Base-by-base conservation (phyloP, 148 eudicot species). In the Vaccinium corymbosum region DNA sequence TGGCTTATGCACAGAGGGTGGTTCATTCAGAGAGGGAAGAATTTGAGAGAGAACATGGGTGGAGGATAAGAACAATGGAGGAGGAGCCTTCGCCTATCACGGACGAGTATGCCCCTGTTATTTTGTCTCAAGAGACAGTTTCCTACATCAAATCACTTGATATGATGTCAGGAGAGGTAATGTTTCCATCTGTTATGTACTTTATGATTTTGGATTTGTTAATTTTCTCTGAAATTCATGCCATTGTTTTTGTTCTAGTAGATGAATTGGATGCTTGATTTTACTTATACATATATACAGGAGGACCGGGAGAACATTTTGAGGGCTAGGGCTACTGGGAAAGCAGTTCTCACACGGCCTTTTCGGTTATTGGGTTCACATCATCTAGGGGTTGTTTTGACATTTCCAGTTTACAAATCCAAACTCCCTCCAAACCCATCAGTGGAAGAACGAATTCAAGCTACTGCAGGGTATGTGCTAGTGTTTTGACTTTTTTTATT, bases 111-210 rank as follows among this genome's bases (percentile, higher is more conserved):
- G 94, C 95, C 17, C 93, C 95, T 0, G 94, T 92, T 5, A 90
- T 93, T 53, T 92, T 93, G 79, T 86, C 91, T 72, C 94, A 93
- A 86, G 92, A 93, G 85, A 91, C 94, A 20, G 90, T 93, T 9
- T 93, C 95, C 32, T 92, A 93, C 80, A 85, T 93, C 42, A 86
- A 86, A 51, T 90, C 93, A 80, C 87, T 93, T 56, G 95, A 93
- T 87, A 92, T 93, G 94, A 91, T 91, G 94, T 91, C 95, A 1
- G 94, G 95, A 49, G 94, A 93, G 94, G 95, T 93, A 84, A 84
- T 59, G 22, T 59, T 3, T 16, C 19, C 16, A 6, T 15, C 32
- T 10, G 42, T 56, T 11, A 7, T 6, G 22, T 25, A 20, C 11
- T 56, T 10, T 20, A 11, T 6, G 32, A 25, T 38, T 80, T 56